Percentiles rank a stretch among this genome's conserved stretches.
Conservation (phyloP, 257 asterid species). For the Anisodus tanguticus region DNA sequence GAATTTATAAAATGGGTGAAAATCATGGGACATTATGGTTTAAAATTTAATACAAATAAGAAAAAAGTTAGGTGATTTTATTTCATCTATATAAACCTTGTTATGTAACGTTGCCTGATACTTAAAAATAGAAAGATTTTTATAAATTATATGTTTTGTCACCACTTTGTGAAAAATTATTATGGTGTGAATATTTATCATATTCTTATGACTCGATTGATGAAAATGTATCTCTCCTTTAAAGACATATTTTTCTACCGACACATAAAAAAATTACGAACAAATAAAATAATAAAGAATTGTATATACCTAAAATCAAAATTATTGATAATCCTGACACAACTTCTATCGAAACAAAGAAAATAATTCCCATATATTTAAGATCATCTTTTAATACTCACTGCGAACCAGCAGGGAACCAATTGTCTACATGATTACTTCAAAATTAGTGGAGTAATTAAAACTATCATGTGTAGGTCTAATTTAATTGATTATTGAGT, state of each 20-base stretch:
- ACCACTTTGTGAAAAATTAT: background rate
- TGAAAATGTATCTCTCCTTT: background rate
- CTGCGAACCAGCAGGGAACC: background rate
- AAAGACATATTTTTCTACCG: too few relatives aligned
- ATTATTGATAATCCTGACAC: background rate
- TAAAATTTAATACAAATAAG: background rate
- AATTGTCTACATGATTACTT: background rate
- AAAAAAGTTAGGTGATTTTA: too few relatives aligned
- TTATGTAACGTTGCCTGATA: background rate
- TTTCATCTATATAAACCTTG: background rate
- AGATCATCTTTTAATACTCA: background rate
- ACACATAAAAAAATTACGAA: too few relatives aligned
- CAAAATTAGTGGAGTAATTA: background rate
- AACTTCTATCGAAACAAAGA: too few relatives aligned
- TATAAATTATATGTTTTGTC: background rate
- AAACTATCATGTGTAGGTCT: background rate
- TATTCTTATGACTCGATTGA: too few relatives aligned
- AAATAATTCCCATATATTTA: too few relatives aligned
- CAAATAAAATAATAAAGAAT: too few relatives aligned
- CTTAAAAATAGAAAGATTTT: background rate
- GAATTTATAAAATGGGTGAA: background rate
- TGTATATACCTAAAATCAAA: background rate
- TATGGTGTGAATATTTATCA: background rate
- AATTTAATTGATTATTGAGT: constrained; percentile 16
- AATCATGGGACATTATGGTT: background rate